Conservation (phyloP, 1,139 yeast species). For the Groenewaldozyma auringiensis region DNA sequence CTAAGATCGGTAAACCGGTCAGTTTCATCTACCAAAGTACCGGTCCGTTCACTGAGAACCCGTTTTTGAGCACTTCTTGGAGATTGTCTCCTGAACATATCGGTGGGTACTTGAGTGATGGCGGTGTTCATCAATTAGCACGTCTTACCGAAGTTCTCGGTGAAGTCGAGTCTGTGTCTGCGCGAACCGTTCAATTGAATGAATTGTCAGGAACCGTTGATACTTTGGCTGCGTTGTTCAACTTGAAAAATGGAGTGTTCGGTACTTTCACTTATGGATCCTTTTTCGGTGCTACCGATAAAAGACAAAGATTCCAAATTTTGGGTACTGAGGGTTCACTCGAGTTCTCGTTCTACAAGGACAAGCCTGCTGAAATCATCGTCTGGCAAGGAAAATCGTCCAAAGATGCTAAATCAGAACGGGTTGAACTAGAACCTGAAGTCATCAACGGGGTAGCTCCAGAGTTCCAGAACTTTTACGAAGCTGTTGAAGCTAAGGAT, state of each 20-base stretch:
- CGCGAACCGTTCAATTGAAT: slow-evolving; percentile 67
- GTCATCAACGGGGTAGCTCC: slow-evolving; percentile 52
- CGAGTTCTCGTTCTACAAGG: slow-evolving; percentile 32
- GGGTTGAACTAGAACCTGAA: slow-evolving; percentile 40
- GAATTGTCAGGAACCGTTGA: slow-evolving; percentile 75
- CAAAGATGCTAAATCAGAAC: slow-evolving; percentile 37
- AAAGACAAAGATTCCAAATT: slow-evolving; percentile 56
- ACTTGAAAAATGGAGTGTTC: slow-evolving; percentile 55
- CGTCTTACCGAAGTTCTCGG: slow-evolving; percentile 79
- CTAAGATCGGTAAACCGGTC: slow-evolving; percentile 65
- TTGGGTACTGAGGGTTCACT: slow-evolving; percentile 75
- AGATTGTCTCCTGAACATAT: slow-evolving; percentile 82
- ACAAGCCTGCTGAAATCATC: slow-evolving; percentile 44
- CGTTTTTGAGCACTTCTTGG: slow-evolving; percentile 63
- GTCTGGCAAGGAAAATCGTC: slow-evolving; percentile 43
- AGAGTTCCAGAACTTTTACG: slow-evolving; percentile 69
- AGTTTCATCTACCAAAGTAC: slow-evolving; percentile 76
- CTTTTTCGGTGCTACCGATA: slow-evolving; percentile 79
- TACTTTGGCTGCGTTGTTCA: slow-evolving; percentile 60
- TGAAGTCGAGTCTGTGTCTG: slow-evolving; percentile 57
- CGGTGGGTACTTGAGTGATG: slow-evolving; percentile 87
- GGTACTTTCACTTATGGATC: slow-evolving; percentile 90
- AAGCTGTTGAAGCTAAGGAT: slow-evolving; percentile 59
- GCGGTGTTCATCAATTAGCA: slow-evolving; percentile 93
- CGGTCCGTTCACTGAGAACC: slow-evolving; percentile 61